phyloP scores from a whole-genome alignment of 257 asterid species.

The Lithospermum erythrorhizon region DNA sequence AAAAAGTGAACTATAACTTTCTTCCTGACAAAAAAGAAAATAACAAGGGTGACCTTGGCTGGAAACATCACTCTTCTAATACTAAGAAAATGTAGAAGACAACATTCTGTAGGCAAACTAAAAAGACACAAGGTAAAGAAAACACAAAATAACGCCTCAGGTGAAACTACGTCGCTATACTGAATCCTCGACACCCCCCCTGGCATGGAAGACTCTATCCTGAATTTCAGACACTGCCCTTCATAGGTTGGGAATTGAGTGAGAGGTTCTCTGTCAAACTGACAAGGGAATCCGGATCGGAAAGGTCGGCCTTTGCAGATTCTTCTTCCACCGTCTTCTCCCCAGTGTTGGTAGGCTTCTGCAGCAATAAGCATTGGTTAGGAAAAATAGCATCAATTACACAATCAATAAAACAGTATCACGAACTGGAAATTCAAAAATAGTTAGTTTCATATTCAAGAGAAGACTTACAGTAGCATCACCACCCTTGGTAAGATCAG shows the following conservation, averaged over 20 bases:
- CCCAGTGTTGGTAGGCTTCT: neutral
- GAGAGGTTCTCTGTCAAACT: neutral
- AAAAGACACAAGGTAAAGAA: neutral
- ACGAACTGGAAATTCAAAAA: neutral
- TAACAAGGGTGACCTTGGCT: neutral
- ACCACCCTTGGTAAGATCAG: neutral
- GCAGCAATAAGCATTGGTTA: neutral
- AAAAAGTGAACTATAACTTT: neutral
- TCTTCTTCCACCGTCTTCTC: neutral
- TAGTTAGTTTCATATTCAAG: neutral
- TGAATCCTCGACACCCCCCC: neutral
- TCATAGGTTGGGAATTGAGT: neutral
- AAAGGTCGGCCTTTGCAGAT: neutral
- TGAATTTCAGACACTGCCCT: neutral
- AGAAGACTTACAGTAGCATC: constrained; percentile 5
- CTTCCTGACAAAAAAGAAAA: neutral
- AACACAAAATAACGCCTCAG: neutral
- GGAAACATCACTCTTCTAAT: neutral
- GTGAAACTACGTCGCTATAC: neutral
- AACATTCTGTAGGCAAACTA: neutral
- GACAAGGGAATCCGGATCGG: neutral
- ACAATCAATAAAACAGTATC: neutral
- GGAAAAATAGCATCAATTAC: neutral
- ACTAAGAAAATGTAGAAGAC: neutral
- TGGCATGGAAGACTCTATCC: neutral